Percentiles rank a stretch among this genome's conserved stretches.
phyloP scores from a whole-genome alignment of 192 early-diverging fungal species.

The Coemansia sp. region DNA sequence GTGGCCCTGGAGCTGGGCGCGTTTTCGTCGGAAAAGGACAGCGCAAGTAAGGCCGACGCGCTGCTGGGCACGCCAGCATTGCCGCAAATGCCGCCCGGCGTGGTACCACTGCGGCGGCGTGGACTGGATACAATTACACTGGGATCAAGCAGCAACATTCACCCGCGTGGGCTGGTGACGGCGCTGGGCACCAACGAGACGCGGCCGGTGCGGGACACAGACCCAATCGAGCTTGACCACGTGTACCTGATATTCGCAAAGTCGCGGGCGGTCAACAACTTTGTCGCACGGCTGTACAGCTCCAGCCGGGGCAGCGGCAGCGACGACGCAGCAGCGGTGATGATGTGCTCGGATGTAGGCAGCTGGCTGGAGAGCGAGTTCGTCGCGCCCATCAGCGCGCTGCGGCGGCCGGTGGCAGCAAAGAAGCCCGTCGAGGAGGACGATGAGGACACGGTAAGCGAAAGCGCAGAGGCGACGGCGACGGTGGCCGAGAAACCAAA shows the following conservation, averaged over 20 bases:
- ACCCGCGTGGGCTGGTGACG: constrained; percentile 5
- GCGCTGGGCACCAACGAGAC: constrained; percentile 9
- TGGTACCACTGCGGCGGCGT: not conserved
- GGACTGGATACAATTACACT: too few species aligned
- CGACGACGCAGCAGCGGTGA: constrained; percentile 5
- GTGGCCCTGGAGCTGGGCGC: constrained; percentile 41
- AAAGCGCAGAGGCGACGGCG: not conserved
- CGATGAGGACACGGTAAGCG: not conserved
- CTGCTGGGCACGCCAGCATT: not conserved
- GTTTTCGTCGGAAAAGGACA: constrained; percentile 44
- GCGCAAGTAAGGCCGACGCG: not conserved
- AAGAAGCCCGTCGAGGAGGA: not conserved
- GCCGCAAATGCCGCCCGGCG: not conserved
- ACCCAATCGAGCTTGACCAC: constrained; percentile 38
- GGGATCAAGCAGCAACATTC: too few species aligned
- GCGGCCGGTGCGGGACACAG: constrained; percentile 25
- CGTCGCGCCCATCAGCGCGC: constrained; percentile 30
- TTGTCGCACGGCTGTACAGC: constrained; percentile 38
- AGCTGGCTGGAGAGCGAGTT: constrained; percentile 46
- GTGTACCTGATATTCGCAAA: constrained; percentile 48
- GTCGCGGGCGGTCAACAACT: constrained; percentile 42
- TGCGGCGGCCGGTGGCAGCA: constrained; percentile 11
- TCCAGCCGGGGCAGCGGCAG: constrained; percentile 1
- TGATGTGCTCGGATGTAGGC: constrained; percentile 36
- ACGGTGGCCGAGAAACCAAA: constrained; percentile 9